Conservation (phyloP, 352 stramenopile species). For the Phytophthora hibernalis region DNA sequence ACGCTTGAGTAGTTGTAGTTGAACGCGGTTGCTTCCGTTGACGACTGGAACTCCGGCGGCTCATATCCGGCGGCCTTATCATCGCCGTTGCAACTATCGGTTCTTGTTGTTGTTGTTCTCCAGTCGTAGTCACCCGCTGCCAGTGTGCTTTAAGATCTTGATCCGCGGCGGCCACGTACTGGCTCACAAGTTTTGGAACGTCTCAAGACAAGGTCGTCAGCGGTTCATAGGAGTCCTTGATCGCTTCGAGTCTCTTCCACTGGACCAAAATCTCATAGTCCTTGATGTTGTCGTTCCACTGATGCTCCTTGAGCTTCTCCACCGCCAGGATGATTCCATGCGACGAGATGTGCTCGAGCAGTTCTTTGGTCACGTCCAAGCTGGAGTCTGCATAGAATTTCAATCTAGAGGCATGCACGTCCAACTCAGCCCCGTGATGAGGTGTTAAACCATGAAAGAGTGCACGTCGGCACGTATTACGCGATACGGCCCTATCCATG, state of each 20-base stretch:
- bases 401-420: constrained; percentile 15
- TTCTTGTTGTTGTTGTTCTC: background rate
- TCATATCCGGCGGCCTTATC: background rate
- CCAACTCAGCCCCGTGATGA: constrained; percentile 11
- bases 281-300: constrained; percentile 10
- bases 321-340: constrained; percentile 11
- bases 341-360: constrained; percentile 8
- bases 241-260: constrained; percentile 15
- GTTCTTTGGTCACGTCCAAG: constrained; percentile 9
- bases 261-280: constrained; percentile 15
- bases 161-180: background rate
- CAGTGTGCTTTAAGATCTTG: background rate
- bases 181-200: background rate
- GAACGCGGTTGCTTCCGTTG: background rate
- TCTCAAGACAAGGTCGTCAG: background rate
- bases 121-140: background rate
- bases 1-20: background rate
- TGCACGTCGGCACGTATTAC: constrained; percentile 11
- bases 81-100: background rate
- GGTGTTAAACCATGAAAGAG: constrained; percentile 18
- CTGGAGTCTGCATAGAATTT: constrained; percentile 18
- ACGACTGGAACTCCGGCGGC: background rate
- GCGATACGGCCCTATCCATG: constrained; percentile 15
- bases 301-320: constrained; percentile 8
- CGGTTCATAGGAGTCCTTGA: constrained; percentile 18